These are phyloP conservation scores for Cryptosporidium felis DNA, from an alignment of 169 alveolate species.

Conservation along the genomic window DNA sequence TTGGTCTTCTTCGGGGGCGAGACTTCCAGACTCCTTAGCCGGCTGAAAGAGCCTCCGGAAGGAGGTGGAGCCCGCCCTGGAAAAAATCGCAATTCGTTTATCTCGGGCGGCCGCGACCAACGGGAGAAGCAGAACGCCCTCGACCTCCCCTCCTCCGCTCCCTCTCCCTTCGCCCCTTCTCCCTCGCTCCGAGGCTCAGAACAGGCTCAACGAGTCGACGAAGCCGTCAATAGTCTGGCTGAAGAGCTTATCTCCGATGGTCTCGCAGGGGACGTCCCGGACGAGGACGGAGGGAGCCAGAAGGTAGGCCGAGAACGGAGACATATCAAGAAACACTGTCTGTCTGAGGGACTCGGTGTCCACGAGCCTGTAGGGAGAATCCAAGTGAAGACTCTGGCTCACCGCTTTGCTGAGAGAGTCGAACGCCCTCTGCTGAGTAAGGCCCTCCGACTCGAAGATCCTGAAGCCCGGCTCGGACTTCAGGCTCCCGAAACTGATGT, in stretches of 20 bases:
- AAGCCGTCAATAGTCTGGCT: constrained; percentile 22
- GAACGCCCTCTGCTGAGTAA: constrained; percentile 56
- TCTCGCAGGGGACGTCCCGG: constrained; percentile 19
- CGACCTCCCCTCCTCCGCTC: too few species aligned
- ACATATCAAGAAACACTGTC: constrained; percentile 35
- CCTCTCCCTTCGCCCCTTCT: too few species aligned
- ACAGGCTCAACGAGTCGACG: constrained; percentile 13
- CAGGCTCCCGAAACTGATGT: background rate
- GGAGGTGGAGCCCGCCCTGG: too few species aligned
- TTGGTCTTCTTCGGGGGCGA: too few species aligned
- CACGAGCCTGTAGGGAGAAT: constrained; percentile 5
- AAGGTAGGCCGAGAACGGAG: constrained; percentile 51
- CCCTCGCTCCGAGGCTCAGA: too few species aligned
- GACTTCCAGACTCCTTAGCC: too few species aligned
- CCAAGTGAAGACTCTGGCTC: background rate
- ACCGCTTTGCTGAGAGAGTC: constrained; percentile 7
- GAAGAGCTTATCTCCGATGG: constrained; percentile 33
- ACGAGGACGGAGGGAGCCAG: constrained; percentile 43
- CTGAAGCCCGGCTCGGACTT: constrained; percentile 7
- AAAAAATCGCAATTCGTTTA: too few species aligned
- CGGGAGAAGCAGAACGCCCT: too few species aligned
- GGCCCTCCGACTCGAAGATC: background rate
- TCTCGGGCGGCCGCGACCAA: too few species aligned
- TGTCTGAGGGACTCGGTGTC: constrained; percentile 10
- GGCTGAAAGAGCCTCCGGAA: too few species aligned